A percentile compares a stretch with the other conserved stretches of the same genome.
Conservation (phyloP, 805 yeast genomes). For the Kodamaea nitidulidarum region DNA sequence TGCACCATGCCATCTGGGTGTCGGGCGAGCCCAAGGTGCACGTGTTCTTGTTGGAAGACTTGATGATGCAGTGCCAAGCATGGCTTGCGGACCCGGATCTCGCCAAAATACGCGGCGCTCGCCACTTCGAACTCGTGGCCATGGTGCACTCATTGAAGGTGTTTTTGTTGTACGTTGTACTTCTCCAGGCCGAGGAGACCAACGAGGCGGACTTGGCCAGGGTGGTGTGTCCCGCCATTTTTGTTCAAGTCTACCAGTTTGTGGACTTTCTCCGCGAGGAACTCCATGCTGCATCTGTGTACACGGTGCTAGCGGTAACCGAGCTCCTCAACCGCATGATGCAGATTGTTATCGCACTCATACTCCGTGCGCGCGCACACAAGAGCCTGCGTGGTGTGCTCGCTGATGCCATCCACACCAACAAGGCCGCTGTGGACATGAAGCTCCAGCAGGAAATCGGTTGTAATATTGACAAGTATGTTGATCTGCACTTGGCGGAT, state of each 20-base stretch:
- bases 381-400: constrained; percentile 9
- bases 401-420: constrained; percentile 6
- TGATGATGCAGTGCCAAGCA: constrained; percentile 22
- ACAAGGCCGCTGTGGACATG: constrained; percentile 4
- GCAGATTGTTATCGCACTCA: constrained; percentile 31
- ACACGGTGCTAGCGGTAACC: constrained; percentile 22
- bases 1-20: constrained; percentile 20
- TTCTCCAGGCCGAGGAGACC: constrained; percentile 36
- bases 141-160: constrained; percentile 27
- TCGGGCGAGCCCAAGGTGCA: constrained; percentile 18
- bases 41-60: constrained; percentile 17
- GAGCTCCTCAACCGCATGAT: constrained; percentile 29
- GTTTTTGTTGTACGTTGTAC: constrained; percentile 25
- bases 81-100: constrained; percentile 22
- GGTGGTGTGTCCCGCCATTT: constrained; percentile 16
- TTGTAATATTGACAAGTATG: constrained; percentile 9
- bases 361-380: constrained; percentile 20
- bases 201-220: constrained; percentile 13
- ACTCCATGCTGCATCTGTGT: constrained; percentile 12
- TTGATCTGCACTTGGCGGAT: constrained; percentile 11
- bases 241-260: constrained; percentile 14
- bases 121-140: constrained; percentile 18
- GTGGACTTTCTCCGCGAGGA: constrained; percentile 9
- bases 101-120: constrained; percentile 11
- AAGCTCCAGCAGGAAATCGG: constrained; percentile 8